A percentile compares a stretch with the other conserved stretches of the same genome.
These are phyloP conservation scores for Dillenia turbinata DNA, from an alignment of 164 flowering plant genomes.

Conservation along the genomic window DNA sequence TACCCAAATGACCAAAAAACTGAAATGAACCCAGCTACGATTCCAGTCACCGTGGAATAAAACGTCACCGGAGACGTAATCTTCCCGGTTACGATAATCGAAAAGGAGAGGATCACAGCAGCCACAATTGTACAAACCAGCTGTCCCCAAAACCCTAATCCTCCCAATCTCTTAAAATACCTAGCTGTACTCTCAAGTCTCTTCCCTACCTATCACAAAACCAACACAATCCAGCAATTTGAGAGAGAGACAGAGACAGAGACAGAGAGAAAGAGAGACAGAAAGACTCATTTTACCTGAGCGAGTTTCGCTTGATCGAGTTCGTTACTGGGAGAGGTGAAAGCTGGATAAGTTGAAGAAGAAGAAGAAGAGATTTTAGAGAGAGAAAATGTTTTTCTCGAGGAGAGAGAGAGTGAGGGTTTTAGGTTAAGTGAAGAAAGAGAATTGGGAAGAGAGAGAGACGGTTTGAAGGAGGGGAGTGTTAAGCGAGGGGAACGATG, in stretches of 20 bases:
- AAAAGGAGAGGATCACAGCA: constrained; percentile 91
- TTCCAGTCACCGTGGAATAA: constrained; percentile 84
- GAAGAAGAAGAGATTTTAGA: constrained; percentile 23
- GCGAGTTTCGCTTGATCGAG: constrained; percentile 73
- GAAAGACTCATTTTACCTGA: constrained; percentile 42
- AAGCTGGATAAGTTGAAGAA: constrained; percentile 28
- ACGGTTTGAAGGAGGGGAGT: constrained; percentile 8
- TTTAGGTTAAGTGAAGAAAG: not conserved
- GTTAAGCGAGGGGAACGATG: constrained; percentile 9
- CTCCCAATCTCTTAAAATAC: constrained; percentile 83
- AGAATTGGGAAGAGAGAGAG: constrained; percentile 13
- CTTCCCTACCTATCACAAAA: constrained; percentile 64
- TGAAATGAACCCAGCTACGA: constrained; percentile 89
- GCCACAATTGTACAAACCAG: constrained; percentile 77
- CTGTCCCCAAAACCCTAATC: constrained; percentile 95
- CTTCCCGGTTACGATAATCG: constrained; percentile 73
- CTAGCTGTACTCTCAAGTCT: constrained; percentile 83
- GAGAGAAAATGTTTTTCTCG: not conserved
- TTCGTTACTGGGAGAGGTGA: constrained; percentile 38
- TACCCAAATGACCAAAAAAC: constrained; percentile 97
- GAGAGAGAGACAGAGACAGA: not conserved
- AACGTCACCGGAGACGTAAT: constrained; percentile 81
- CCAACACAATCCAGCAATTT: not conserved
- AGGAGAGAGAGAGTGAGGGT: constrained; percentile 6
- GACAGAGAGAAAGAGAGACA: not conserved